These are phyloP conservation scores for Arabidopsis lyrata DNA, from an alignment of 441 rosid species.

Conservation along the genomic window DNA sequence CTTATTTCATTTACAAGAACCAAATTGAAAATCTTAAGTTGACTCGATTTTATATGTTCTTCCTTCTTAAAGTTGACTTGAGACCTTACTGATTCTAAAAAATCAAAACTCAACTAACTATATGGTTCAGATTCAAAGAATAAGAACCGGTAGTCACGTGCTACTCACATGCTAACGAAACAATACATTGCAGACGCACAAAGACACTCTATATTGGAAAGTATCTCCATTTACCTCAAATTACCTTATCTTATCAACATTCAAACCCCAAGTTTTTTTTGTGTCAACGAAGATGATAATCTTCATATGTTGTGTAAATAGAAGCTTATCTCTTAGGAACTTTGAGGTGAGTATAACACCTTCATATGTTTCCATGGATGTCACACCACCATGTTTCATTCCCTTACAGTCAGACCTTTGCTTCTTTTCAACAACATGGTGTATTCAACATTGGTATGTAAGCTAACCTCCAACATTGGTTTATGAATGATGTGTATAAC, in stretches of 20 bases:
- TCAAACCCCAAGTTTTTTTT: neutral
- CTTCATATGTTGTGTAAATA: neutral
- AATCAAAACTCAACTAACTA: conserved; percentile 30
- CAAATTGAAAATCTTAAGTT: neutral
- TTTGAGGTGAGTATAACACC: conserved; percentile 13
- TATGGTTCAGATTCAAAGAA: conserved; percentile 38
- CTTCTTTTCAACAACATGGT: conserved; percentile 37
- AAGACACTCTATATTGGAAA: neutral
- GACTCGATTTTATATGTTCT: conserved; percentile 6
- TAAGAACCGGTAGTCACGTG: conserved; percentile 33
- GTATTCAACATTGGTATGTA: conserved; percentile 36
- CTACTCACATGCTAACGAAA: conserved; percentile 35
- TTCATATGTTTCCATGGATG: conserved; percentile 19
- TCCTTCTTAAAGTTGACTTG: conserved; percentile 1
- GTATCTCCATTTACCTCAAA: conserved; percentile 19
- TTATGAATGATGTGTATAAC: conserved; percentile 31
- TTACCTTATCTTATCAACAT: conserved; percentile 1
- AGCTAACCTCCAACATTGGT: conserved; percentile 40
- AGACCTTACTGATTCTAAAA: conserved; percentile 13
- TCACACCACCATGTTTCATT: conserved; percentile 35
- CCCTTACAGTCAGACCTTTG: conserved; percentile 27
- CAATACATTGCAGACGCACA: conserved; percentile 6
- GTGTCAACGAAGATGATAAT: conserved; percentile 1
- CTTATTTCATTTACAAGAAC: neutral
- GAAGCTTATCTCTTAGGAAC: conserved; percentile 12